These are phyloP conservation scores for Ammopiptanthus mongolicus DNA, from an alignment of 306 rosid genomes.

Conservation along the genomic window DNA sequence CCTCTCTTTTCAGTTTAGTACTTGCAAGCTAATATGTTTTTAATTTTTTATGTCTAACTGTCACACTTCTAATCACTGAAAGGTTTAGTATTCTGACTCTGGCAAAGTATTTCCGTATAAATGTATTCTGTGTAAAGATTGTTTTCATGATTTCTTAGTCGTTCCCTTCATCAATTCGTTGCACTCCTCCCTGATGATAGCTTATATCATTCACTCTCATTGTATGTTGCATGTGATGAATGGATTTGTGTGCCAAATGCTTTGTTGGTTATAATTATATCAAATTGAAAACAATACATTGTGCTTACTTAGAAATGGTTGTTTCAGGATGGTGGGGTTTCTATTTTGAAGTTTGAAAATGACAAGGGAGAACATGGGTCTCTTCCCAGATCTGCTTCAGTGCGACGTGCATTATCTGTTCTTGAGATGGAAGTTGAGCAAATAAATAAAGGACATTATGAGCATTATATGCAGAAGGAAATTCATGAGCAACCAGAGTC, in stretches of 20 bases:
- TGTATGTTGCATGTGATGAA: not conserved
- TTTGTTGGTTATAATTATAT: conserved; percentile 8
- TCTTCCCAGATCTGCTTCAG: conserved; percentile 70
- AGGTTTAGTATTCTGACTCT: not conserved
- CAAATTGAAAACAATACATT: not conserved
- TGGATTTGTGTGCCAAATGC: conserved; percentile 1
- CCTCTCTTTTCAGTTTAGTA: not conserved
- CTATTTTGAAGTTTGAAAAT: conserved; percentile 79
- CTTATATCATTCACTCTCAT: conserved; percentile 1
- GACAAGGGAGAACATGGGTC: conserved; percentile 52
- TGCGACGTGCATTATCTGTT: conserved; percentile 90
- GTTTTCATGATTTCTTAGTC: not conserved
- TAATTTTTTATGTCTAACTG: not conserved
- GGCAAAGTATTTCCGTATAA: conserved; percentile 6
- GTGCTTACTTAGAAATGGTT: conserved; percentile 18
- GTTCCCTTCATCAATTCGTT: not conserved
- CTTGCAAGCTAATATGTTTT: not conserved
- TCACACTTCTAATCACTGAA: not conserved
- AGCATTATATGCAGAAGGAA: conserved; percentile 99
- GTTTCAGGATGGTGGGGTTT: conserved; percentile 80
- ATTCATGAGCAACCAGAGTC: conserved; percentile 96
- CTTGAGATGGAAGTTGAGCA: conserved; percentile 98
- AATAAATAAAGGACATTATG: conserved; percentile 86
- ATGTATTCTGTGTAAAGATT: not conserved
- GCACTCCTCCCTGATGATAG: conserved; percentile 1